A percentile compares a stretch with the other conserved stretches of the same genome.
Conservation (phyloP, 73 alveolate genomes). For the Paramecium octaurelia region DNA sequence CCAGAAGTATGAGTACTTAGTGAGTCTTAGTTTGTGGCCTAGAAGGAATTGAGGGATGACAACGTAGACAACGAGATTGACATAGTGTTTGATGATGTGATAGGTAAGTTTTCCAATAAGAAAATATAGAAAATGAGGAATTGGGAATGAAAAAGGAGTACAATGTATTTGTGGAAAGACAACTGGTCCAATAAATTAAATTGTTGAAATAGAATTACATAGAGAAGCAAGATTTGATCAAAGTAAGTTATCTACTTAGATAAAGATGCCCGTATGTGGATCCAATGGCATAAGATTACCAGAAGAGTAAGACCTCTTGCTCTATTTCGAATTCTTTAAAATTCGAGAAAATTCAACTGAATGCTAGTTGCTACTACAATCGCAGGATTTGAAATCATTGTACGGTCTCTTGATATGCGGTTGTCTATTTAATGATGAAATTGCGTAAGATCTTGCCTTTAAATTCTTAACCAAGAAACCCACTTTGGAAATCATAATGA, state of each 20-base stretch:
- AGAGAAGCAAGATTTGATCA: constrained; percentile 19
- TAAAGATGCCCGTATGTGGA: constrained; percentile 54
- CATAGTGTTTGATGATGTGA: constrained; percentile 35
- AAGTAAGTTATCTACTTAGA: not conserved
- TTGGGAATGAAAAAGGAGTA: constrained; percentile 45
- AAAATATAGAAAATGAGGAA: constrained; percentile 30
- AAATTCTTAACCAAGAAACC: not conserved
- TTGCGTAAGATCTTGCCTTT: constrained; percentile 13
- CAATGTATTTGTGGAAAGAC: constrained; percentile 45
- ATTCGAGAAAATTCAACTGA: constrained; percentile 19
- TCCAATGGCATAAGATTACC: constrained; percentile 47
- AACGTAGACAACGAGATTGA: not conserved
- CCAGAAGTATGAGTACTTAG: not conserved
- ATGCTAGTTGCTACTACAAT: not conserved
- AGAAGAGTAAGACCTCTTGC: constrained; percentile 1
- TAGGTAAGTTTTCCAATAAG: not conserved
- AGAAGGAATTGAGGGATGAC: not conserved
- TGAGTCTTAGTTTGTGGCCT: constrained; percentile 13
- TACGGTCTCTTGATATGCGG: constrained; percentile 29
- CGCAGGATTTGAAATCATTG: not conserved
- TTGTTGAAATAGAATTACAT: constrained; percentile 17
- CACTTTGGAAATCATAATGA: not conserved
- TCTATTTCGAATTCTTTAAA: constrained; percentile 23
- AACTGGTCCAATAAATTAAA: not conserved
- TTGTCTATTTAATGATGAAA: constrained; percentile 26